Evolutionary conservation across 768 basidiomycete genomes (phyloP), one percentile per base, ranked within the genome.

Genomic region (Mycena epipterygia): DNA sequence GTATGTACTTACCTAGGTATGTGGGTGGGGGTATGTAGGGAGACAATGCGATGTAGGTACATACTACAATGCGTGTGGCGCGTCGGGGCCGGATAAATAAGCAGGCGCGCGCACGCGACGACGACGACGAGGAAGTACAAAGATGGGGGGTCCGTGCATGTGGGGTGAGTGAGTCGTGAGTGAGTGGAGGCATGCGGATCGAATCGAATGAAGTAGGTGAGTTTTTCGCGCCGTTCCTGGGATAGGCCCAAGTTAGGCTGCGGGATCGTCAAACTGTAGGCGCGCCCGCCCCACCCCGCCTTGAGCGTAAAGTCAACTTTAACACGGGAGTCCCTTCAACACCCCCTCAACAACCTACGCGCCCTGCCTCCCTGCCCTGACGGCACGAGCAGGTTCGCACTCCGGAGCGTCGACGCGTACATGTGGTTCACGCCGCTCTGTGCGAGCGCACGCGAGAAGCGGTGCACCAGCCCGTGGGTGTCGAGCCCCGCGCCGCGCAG

Each of bases 401-500:
- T 92, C 81, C 93, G 93, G 77, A 89, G 91, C n/a, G 93, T 94
- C 49, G 92, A 93, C 66, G 90, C 92, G 77, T 94, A 95, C 88
- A 95, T 91, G 76, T 94, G 92, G 80, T 94, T 93, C 77, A 95
- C 91, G 14, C 89, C 88, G 74, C 91, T 91, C 72, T 88, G 85
- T 65, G 92, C 91, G 16, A 95, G 87, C 25, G 93, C 87, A 11
- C 88, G 88, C 25, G 93, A 93, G 76, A 93, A 93, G 42, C 90
- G 88, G 77, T 89, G 93, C 53, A 94, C 92, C 11, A 95, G 85
- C 37, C 94, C 94, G 72, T 93, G 87, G 74, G 93, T 93, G 76
- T 95, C 94, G 37, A 73, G 72, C 23, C 65, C 72, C 77, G 92
- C 93, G 48, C 88, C 86, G 21, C 89, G 86, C 66, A 95, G 76